Base-by-base conservation (phyloP, 176 grass and related monocot species). In the Triticum dicoccoides region DNA sequence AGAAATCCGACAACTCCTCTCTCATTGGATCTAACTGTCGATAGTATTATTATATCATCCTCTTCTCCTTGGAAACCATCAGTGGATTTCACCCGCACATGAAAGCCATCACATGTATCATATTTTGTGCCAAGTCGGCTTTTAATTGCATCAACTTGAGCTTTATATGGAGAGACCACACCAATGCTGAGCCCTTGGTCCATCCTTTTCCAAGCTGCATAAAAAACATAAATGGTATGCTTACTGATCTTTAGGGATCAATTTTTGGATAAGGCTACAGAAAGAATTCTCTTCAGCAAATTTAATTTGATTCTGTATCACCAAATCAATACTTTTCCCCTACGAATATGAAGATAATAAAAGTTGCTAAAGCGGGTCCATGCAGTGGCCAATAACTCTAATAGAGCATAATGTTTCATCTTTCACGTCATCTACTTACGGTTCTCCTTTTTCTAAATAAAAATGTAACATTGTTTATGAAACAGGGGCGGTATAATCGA, bases 51-150 rank as follows among this genome's bases (percentile, higher is more conserved):
- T 3, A 94, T 69, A 78, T 97, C 95, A 74, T 97, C 90, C 61
- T 97, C 89, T 88, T 86, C 85, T 75, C 92, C 92, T 83, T 94
- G 90, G 67, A 94, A 97, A 72, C 92, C 95, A 88, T 97, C 86
- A 47, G 94, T 63, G 12, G 92, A 94, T 30, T 94, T 97, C 6
- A 94, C 78, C 18, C 92, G 82, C 63, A 97, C 73, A 68, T 88
- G 49, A 94, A 97, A 91, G 24, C 82, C 84, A 52, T 82, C 78
- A 68, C 14, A 33, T 12, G 63, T 69, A 39, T 82, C 58, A 20
- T 94, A 94, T 63, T 44, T 87, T 62, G 54, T 74, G 54, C 92
- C 95, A 44, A 97, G 58, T 78, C 44, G 87, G 20, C 87, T 71
- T 67, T 78, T 89, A 51, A 97, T 97, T 73, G 83, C 70, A 44